A percentile compares a stretch with the other conserved stretches of the same genome.
These are phyloP conservation scores for Paxillus rubicundulus DNA, from an alignment of 768 basidiomycete species.

Conservation along the genomic window DNA sequence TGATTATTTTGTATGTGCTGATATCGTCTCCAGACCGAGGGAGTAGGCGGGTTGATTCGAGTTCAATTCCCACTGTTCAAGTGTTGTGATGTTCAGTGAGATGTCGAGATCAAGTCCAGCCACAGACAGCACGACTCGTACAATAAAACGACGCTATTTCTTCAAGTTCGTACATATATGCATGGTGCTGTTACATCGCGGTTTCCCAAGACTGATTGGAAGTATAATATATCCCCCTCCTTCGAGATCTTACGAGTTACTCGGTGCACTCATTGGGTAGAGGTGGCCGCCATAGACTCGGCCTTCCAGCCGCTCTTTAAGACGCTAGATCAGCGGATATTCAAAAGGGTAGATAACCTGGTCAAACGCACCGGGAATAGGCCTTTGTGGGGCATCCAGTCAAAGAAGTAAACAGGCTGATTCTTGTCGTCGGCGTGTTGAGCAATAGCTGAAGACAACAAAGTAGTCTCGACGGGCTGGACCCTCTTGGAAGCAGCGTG, in stretches of 20 bases:
- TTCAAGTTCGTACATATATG: too few species aligned
- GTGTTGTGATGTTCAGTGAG: too few species aligned
- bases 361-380: conserved; percentile 8
- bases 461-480: conserved; percentile 18
- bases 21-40: conserved; percentile 37
- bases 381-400: conserved; percentile 18
- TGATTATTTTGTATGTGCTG: conserved; percentile 64
- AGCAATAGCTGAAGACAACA: conserved; percentile 23
- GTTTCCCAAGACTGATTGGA: too few species aligned
- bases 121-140: too few species aligned
- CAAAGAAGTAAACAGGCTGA: conserved; percentile 20
- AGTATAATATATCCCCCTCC: too few species aligned
- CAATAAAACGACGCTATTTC: too few species aligned
- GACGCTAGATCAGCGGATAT: background rate
- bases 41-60: conserved; percentile 4
- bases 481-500: conserved; percentile 11
- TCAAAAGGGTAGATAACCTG: background rate
- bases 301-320: conserved; percentile 6
- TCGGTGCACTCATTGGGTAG: too few species aligned
- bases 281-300: background rate
- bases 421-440: conserved; percentile 11
- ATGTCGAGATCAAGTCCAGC: too few species aligned
- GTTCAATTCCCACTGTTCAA: too few species aligned
- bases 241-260: too few species aligned
- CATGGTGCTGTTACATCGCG: too few species aligned